Conservation (phyloP, 2,329 filamentous ascomycete genomes). For the Aspergillus sp. region DNA sequence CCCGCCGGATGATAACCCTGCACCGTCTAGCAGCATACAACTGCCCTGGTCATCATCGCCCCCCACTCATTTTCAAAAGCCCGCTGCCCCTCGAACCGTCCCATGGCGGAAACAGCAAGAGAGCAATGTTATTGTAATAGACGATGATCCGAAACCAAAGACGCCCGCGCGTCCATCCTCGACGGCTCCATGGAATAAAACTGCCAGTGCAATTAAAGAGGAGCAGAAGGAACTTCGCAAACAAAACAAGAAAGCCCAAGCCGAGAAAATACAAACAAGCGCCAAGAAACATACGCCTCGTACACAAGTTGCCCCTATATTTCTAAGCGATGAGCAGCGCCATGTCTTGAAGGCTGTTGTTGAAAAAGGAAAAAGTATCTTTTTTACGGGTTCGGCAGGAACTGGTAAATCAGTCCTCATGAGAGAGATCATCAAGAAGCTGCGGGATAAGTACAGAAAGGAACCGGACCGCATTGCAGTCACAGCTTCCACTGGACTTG, state of each 20-base stretch:
- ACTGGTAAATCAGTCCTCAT: constrained; percentile 97
- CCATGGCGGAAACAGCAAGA: constrained; percentile 54
- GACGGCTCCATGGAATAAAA: constrained; percentile 67
- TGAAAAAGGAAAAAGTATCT: constrained; percentile 80
- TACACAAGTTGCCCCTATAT: constrained; percentile 56
- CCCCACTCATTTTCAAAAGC: constrained; percentile 43
- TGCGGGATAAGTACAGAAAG: constrained; percentile 72
- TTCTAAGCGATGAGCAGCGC: constrained; percentile 81
- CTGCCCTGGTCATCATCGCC: constrained; percentile 70
- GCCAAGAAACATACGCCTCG: constrained; percentile 37
- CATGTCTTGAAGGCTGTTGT: constrained; percentile 81
- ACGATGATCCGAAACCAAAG: constrained; percentile 28
- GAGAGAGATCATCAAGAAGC: constrained; percentile 79
- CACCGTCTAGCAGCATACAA: constrained; percentile 54
- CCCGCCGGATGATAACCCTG: constrained; percentile 28
- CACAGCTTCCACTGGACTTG: constrained; percentile 91
- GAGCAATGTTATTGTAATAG: constrained; percentile 28
- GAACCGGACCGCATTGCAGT: constrained; percentile 87
- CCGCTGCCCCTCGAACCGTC: constrained; percentile 63
- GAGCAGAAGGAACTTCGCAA: constrained; percentile 72
- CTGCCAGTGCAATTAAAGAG: constrained; percentile 72
- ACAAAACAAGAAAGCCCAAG: constrained; percentile 51
- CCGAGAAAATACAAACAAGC: constrained; percentile 43
- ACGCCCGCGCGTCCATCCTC: constrained; percentile 48
- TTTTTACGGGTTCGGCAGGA: constrained; percentile 95